These are phyloP conservation scores for Ogataea sp. DNA, from an alignment of 805 yeast species.

Conservation along the genomic window DNA sequence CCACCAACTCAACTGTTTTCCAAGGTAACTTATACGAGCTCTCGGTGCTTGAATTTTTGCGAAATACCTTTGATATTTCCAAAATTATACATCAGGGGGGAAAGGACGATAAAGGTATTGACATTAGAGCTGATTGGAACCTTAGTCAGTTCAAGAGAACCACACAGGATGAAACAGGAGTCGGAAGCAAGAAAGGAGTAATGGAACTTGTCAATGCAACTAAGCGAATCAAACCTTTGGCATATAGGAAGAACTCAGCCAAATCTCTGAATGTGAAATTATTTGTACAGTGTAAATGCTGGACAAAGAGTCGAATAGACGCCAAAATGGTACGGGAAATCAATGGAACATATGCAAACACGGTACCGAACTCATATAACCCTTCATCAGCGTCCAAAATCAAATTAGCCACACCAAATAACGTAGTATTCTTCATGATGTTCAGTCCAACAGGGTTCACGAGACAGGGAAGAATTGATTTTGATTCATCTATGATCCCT, in stretches of 20 bases:
- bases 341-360: constrained; percentile 37
- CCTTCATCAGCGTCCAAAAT: too few relatives aligned
- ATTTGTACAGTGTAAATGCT: constrained; percentile 50
- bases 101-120: constrained; percentile 49
- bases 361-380: neutral
- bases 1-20: constrained; percentile 40
- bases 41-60: constrained; percentile 30
- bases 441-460: constrained; percentile 41
- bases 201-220: constrained; percentile 17
- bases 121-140: constrained; percentile 46
- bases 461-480: constrained; percentile 34
- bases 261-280: constrained; percentile 27
- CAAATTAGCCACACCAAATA: too few relatives aligned
- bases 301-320: constrained; percentile 30
- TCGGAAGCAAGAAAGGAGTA: neutral
- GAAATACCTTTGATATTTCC: constrained; percentile 27
- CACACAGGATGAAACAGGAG: neutral
- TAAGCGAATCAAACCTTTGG: constrained; percentile 18
- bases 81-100: constrained; percentile 43
- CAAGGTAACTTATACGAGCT: constrained; percentile 51
- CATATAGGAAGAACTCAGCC: constrained; percentile 8
- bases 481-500: constrained; percentile 38
- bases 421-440: constrained; percentile 29
- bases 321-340: constrained; percentile 44
- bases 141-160: constrained; percentile 10